Evolutionary conservation across 345 rosid species (phyloP), one percentile per base, ranked within the genome.

Genomic region (Pelargonium nanum): DNA sequence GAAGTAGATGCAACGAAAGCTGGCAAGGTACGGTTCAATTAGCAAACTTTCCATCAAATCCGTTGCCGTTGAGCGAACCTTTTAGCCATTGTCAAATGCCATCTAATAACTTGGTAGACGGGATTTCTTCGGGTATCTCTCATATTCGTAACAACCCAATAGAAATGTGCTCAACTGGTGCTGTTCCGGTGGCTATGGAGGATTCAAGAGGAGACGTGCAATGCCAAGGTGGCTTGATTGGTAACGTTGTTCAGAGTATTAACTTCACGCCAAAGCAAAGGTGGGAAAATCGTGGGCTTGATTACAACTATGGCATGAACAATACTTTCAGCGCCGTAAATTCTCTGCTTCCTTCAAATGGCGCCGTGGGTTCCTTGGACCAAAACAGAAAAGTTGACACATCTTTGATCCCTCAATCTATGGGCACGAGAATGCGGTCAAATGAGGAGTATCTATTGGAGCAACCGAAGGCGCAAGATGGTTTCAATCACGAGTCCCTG

Each of bases 1-100:
- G 78, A 81, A 62, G 78, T 68, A 6, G 57, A 68, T 58, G 76
- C 71, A 76, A 72, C 73, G 60, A 66, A 65, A 79, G 64, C 67
- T 84, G 88, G 90, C 68, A 85, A 54, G 76, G 68, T 40, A 64
- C 78, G 62, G 78, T 71, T 57, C 82, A 73, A 63, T 78, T 81
- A 4, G 72, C 83, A 0, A 62, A 54, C 26, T 62, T 67, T 57
- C 74, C 70, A 19, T 63, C 82, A 26, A 68, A 60, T 71, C 74
- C 73, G 54, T 68, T 70, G 60, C 68, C 75, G 9, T 19, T 61
- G 44, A 59, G 22, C 22, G 70, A 63, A 62, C 67, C 68, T 57
- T 79, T 80, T 26, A 53, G 69, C 44, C 78, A 74, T 17, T 76
- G 75, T 66, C 80, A 61, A 63, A 53, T 73, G 56, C 64, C 75